Evolutionary conservation across 352 stramenopile species (phyloP).

Genomic region (Sclerospora graminicola): DNA sequence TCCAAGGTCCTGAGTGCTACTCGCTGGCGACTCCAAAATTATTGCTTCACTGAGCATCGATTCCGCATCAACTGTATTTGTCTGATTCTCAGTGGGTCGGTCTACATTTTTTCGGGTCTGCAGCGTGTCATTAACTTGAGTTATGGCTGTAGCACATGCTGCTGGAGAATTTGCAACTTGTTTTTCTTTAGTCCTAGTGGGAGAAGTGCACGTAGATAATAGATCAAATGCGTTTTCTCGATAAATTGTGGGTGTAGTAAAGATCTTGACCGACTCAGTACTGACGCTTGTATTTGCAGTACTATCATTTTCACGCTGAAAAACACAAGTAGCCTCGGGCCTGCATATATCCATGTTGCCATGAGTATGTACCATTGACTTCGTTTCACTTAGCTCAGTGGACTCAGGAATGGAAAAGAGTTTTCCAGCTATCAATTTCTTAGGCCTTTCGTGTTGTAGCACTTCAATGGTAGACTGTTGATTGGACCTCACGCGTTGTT

Average conservation of each 20-base stretch:
- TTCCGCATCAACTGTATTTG: neutral
- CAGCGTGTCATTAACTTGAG: neutral
- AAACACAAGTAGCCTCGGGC: no score
- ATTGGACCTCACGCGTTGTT: no score
- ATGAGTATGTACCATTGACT: neutral
- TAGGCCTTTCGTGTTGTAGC: no score
- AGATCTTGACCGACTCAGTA: no score
- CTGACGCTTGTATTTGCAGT: no score
- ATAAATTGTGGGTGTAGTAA: no score
- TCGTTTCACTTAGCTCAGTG: constrained; percentile 6
- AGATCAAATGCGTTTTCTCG: no score
- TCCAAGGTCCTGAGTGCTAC: neutral
- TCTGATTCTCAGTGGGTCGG: constrained; percentile 1
- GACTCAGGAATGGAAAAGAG: constrained; percentile 15
- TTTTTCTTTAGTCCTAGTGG: neutral
- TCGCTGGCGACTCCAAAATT: neutral
- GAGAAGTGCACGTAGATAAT: no score
- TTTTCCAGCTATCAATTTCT: constrained; percentile 3
- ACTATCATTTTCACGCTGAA: no score
- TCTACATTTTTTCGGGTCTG: neutral
- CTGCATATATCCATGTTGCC: neutral
- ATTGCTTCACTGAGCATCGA: neutral
- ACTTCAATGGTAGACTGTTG: no score
- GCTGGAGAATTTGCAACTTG: neutral
- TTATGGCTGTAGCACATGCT: no score